A percentile compares a stretch with the other conserved stretches of the same genome.
These are phyloP conservation scores for Talaromyces sp. DNA, from an alignment of 2,329 filamentous ascomycete species.

Conservation along the genomic window DNA sequence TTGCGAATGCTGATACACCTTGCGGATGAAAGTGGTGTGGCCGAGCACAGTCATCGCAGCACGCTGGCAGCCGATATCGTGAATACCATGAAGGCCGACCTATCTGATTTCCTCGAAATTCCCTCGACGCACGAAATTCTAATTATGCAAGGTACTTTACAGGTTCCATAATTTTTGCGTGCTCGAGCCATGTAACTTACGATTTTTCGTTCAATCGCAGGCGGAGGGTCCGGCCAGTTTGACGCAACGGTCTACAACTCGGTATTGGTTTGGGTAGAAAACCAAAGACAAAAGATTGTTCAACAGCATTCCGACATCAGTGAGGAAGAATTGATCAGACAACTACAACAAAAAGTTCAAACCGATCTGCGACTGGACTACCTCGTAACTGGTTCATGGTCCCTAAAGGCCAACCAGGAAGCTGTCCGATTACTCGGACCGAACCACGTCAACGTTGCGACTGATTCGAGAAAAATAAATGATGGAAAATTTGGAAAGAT, in stretches of 20 bases:
- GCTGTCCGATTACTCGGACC: slow-evolving; percentile 71
- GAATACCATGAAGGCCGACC: slow-evolving; percentile 68
- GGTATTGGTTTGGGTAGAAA: slow-evolving; percentile 74
- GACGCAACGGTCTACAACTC: slow-evolving; percentile 80
- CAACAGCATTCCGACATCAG: slow-evolving; percentile 30
- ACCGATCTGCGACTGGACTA: slow-evolving; percentile 80
- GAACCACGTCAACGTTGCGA: slow-evolving; percentile 71
- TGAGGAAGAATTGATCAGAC: slow-evolving; percentile 53
- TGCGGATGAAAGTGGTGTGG: slow-evolving; percentile 55
- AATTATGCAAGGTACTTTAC: slow-evolving; percentile 64
- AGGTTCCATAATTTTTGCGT: no score
- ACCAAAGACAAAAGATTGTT: slow-evolving; percentile 56
- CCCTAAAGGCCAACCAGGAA: slow-evolving; percentile 82
- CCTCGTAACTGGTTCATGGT: slow-evolving; percentile 86
- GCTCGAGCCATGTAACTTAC: background rate
- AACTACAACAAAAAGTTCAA: slow-evolving; percentile 62
- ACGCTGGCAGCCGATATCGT: slow-evolving; percentile 73
- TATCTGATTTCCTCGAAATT: slow-evolving; percentile 72
- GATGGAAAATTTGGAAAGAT: slow-evolving; percentile 83
- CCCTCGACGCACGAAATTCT: slow-evolving; percentile 82
- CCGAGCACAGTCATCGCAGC: slow-evolving; percentile 87
- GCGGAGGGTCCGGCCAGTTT: slow-evolving; percentile 82
- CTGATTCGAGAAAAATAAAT: slow-evolving; percentile 62
- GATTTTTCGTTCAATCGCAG: slow-evolving; percentile 30
- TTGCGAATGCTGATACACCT: background rate